These are phyloP conservation scores for Trichoderma virens DNA, from an alignment of 495 filamentous ascomycete species.

Conservation along the genomic window DNA sequence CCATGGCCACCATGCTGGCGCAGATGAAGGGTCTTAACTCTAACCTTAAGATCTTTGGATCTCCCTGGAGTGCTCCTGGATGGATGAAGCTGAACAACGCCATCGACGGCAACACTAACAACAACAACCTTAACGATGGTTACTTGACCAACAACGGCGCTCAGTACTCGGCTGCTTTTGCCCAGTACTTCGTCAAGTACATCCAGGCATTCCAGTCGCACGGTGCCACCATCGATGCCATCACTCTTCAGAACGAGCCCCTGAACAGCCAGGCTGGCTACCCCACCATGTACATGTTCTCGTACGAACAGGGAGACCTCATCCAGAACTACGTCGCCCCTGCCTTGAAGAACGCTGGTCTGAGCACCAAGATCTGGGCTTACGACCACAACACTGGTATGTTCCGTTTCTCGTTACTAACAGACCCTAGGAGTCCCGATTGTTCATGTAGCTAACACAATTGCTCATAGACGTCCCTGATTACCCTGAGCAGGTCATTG, in stretches of 20 bases:
- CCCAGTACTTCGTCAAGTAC: constrained; percentile 51
- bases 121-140: constrained; percentile 43
- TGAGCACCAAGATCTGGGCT: constrained; percentile 43
- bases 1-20: constrained; percentile 43
- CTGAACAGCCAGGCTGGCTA: constrained; percentile 45
- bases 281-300: constrained; percentile 47
- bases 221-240: constrained; percentile 42
- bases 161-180: constrained; percentile 27
- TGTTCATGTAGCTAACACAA: not conserved
- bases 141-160: constrained; percentile 22
- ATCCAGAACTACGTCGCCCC: constrained; percentile 44
- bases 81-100: constrained; percentile 53
- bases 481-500: constrained; percentile 43
- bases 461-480: constrained; percentile 23
- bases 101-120: constrained; percentile 21
- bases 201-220: constrained; percentile 39
- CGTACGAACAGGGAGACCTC: constrained; percentile 39
- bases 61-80: constrained; percentile 46
- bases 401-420: no score
- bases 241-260: constrained; percentile 53
- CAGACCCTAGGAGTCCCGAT: no score
- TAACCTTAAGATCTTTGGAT: constrained; percentile 36
- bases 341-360: constrained; percentile 31
- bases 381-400: constrained; percentile 52
- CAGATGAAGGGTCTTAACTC: constrained; percentile 32